phyloP scores from a whole-genome alignment of 352 stramenopile species.

The Phytopythium delawarense region DNA sequence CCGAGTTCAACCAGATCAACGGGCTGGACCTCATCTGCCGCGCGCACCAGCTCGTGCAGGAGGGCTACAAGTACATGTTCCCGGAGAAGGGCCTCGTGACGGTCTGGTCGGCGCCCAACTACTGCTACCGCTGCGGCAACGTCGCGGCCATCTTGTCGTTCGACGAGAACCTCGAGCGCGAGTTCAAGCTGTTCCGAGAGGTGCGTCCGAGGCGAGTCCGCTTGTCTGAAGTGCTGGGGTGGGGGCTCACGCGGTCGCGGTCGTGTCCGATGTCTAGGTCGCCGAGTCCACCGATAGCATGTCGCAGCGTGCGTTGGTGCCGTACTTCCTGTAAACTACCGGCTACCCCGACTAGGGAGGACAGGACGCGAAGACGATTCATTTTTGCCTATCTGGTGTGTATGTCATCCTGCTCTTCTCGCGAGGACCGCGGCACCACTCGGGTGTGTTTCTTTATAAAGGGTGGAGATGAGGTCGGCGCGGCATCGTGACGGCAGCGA shows the following conservation, averaged over 20 bases:
- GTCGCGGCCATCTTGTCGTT: constrained; percentile 80
- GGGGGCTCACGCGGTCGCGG: background rate
- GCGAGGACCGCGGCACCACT: background rate
- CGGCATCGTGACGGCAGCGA: background rate
- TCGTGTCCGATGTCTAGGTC: constrained; percentile 31
- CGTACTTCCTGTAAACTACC: constrained; percentile 82
- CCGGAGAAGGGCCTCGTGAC: constrained; percentile 79
- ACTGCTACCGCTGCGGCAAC: constrained; percentile 86
- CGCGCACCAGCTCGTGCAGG: constrained; percentile 87
- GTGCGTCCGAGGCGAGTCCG: constrained; percentile 24
- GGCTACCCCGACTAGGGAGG: constrained; percentile 1
- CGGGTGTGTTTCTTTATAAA: background rate
- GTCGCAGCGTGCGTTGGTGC: constrained; percentile 69
- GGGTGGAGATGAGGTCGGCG: background rate
- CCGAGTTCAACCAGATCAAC: constrained; percentile 91
- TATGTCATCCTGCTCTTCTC: background rate
- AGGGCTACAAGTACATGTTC: constrained; percentile 93
- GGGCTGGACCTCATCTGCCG: constrained; percentile 86
- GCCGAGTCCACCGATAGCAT: constrained; percentile 80
- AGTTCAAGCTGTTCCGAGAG: constrained; percentile 89
- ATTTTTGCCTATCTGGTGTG: constrained; percentile 5
- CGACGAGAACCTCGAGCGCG: constrained; percentile 79
- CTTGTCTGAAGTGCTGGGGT: constrained; percentile 1
- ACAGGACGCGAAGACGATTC: constrained; percentile 8
- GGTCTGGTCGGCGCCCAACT: constrained; percentile 81